Evolutionary conservation across 345 rosid genomes (phyloP).

Genomic region (Populus davidiana): DNA sequence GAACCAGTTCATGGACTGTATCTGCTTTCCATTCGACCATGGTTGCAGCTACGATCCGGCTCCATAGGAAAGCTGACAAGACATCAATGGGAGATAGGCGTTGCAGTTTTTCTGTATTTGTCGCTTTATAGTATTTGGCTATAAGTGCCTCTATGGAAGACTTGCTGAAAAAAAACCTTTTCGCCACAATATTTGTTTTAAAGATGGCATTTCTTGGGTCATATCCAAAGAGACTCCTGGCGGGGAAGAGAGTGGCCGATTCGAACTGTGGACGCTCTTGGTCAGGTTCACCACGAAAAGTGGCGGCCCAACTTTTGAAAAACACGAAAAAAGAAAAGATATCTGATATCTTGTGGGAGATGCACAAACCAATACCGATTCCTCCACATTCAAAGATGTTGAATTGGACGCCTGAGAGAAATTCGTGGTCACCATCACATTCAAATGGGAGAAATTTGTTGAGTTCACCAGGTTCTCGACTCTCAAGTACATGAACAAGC

Average conservation of each 20-base stretch:
- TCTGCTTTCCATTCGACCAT: not conserved
- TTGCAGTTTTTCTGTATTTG: not conserved
- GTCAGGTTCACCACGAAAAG: slow-evolving; percentile 14
- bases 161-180: not conserved
- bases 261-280: slow-evolving; percentile 13
- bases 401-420: slow-evolving; percentile 25
- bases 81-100: not conserved
- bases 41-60: not conserved
- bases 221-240: slow-evolving; percentile 10
- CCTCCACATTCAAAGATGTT: slow-evolving; percentile 25
- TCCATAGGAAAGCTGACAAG: not conserved
- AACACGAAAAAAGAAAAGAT: not conserved
- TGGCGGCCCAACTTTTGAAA: slow-evolving; percentile 15
- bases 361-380: slow-evolving; percentile 15
- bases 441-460: slow-evolving; percentile 18
- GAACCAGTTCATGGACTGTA: not conserved
- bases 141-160: not conserved
- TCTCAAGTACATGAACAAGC: slow-evolving; percentile 5
- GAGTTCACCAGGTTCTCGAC: slow-evolving; percentile 10
- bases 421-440: not conserved
- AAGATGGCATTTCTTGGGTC: slow-evolving; percentile 3
- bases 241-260: slow-evolving; percentile 34
- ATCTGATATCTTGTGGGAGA: slow-evolving; percentile 25
- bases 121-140: not conserved
- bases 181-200: not conserved